Evolutionary conservation across 1,284 basidiomycete species (phyloP).

Genomic region (Limonomyces culmigenus): DNA sequence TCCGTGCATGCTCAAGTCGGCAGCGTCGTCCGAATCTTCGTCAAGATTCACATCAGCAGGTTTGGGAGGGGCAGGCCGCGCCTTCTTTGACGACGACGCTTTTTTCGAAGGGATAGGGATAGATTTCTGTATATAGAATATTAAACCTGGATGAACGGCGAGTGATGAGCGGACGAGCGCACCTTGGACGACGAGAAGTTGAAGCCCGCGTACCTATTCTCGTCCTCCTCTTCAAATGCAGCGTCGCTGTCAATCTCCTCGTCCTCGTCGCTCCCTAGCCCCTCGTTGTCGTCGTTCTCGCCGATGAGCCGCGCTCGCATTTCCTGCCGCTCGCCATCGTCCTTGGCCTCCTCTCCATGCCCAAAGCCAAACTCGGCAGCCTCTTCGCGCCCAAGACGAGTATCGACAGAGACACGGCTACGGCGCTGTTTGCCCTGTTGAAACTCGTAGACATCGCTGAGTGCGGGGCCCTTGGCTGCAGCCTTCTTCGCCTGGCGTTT

Average conservation of each 20-base stretch:
- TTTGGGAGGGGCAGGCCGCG: conserved; percentile 7
- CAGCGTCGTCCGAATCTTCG: conserved; percentile 31
- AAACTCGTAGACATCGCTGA: conserved; percentile 45
- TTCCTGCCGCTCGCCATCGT: conserved; percentile 18
- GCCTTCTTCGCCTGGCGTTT: conserved; percentile 31
- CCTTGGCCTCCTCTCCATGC: neutral
- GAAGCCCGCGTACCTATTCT: conserved; percentile 62
- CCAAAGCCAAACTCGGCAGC: conserved; percentile 14
- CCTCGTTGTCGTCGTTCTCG: conserved; percentile 38
- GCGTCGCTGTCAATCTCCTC: conserved; percentile 69
- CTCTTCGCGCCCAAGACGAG: conserved; percentile 44
- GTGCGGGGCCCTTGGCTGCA: conserved; percentile 11
- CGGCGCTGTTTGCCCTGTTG: conserved; percentile 35
- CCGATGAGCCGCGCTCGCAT: conserved; percentile 36
- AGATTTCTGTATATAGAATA: conserved; percentile 3
- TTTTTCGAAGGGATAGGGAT: too few relatives aligned
- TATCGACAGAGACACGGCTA: conserved; percentile 23
- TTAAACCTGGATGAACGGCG: neutral
- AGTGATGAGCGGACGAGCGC: neutral
- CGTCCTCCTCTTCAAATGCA: conserved; percentile 72
- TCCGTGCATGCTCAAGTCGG: conserved; percentile 17
- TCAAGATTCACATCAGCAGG: conserved; percentile 44
- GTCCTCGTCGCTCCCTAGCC: conserved; percentile 45
- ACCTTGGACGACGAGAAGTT: conserved; percentile 15
- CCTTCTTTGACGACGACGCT: conserved; percentile 11